Evolutionary conservation across 768 basidiomycete species (phyloP), one percentile per base, ranked within the genome.

Genomic region (Rhizopogon salebrosus): DNA sequence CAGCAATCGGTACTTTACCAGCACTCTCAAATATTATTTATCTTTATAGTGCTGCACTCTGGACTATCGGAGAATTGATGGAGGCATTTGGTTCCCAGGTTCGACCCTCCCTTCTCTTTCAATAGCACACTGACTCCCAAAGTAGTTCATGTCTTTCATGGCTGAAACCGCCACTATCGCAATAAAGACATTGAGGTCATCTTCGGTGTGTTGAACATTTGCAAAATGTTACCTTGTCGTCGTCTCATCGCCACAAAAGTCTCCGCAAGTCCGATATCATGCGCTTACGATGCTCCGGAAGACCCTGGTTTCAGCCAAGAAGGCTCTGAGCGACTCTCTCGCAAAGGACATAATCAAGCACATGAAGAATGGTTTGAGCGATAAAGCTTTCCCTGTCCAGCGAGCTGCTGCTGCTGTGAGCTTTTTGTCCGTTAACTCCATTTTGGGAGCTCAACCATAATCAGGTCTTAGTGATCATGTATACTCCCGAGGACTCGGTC

Each of bases 101-200:
- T 64, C 51, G 85, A 62, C 13, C 16, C n/a, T 34, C n/a, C 27
- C 22, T 8, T 11, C 24, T 23, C 26, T n/a, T 41, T 37, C 50
- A 6, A 5, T 26, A 37, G 41, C 16, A 26, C 16, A 41, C 49
- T 39, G 20, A 54, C 38, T 10, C 34, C 35, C 16, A 26, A 29
- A 45, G 1, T 57, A 98, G 92, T 84, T 94, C 65, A 95, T 98
- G 94, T 97, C 94, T 0, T 88, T 94, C 60, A 87, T 95, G 83
- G 79, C 85, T 26, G 95, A 98, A 64, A 88, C 95, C 31, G 72
- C 82, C 18, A 72, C 76, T 1, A 73, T 83, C 0, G 75, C 85
- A 0, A 67, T 90, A 39, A 92, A 84, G 65, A 80, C 85, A 0
- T 77, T 80, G 59, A 87, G 80, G 55, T 82, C 85, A 8, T 92